These are phyloP conservation scores for Leccinum solheimii DNA, from an alignment of 1,284 basidiomycete genomes.

Conservation along the genomic window DNA sequence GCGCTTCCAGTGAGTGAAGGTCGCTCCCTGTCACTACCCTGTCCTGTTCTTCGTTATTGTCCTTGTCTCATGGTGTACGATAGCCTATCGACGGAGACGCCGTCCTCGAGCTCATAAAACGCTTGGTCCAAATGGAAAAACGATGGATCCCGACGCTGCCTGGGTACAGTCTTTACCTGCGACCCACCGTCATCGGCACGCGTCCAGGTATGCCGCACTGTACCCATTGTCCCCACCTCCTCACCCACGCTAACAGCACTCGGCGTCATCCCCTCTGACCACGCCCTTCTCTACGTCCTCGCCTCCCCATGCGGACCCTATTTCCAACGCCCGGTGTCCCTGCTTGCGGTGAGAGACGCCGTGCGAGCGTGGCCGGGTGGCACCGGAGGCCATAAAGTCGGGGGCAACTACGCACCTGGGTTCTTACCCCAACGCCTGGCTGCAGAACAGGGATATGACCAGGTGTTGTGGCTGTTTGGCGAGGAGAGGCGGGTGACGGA, in stretches of 20 bases:
- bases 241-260: slow-evolving; percentile 42
- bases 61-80: neutral
- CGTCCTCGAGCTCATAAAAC: slow-evolving; percentile 69
- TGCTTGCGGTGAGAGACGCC: slow-evolving; percentile 67
- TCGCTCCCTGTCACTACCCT: neutral
- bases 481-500: slow-evolving; percentile 40
- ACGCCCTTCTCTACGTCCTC: slow-evolving; percentile 74
- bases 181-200: slow-evolving; percentile 85
- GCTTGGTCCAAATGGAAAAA: slow-evolving; percentile 64
- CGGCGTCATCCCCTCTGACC: slow-evolving; percentile 67
- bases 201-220: slow-evolving; percentile 45
- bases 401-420: slow-evolving; percentile 69
- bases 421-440: slow-evolving; percentile 68
- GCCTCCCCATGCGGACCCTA: slow-evolving; percentile 69
- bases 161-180: slow-evolving; percentile 77
- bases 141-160: slow-evolving; percentile 73
- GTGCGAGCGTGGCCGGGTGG: slow-evolving; percentile 87
- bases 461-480: slow-evolving; percentile 58
- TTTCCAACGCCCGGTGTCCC: slow-evolving; percentile 69
- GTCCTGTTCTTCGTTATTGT: neutral
- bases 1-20: slow-evolving; percentile 59
- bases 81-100: slow-evolving; percentile 65
- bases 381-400: slow-evolving; percentile 67
- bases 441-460: slow-evolving; percentile 67
- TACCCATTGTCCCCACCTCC: no score